Base-by-base conservation (phyloP, 2,329 filamentous ascomycete genomes). In the Alternaria triticina region DNA sequence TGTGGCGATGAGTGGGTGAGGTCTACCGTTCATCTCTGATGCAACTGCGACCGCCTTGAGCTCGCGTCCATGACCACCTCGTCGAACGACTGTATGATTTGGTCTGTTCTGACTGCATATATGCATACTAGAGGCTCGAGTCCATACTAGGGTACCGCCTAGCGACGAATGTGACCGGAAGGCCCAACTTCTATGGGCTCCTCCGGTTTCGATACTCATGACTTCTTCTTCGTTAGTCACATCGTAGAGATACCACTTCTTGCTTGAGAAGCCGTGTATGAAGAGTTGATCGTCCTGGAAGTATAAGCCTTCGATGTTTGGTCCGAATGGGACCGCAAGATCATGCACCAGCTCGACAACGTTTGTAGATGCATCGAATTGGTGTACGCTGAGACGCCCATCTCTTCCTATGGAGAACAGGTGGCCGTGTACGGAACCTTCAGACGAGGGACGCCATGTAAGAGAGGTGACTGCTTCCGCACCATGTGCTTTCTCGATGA, bases 51-150 rank as follows among this genome's bases (percentile, higher is more conserved):
- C 79, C 2, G 87, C 81, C 76, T 92, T 92, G 70, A 98, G 91
- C 79, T 99, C 96, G 58, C 96, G 85, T 0, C 96, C 96, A 78
- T 99, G 96, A 0, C 88, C 88, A 7, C 96, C 95, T 0, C 80
- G 70, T 67, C 90, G 89, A 12, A 97, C 67, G 0, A 85, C 76
- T 10, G 77, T 71, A 75, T 81, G 87, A 68, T 75, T 83, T 33
- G 82, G 64, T 15, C 71, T 63, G 4, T 59, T 64, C 30, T 85
- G 82, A 3, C 74, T 79, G 57, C 49, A 72, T 1, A 85, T 75
- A 63, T 86, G 82, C 58, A 89, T 83, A 65, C 68, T 79, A 1
- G 88, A 87, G 6, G 89, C 88, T 77, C 92, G 90, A 4, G 91
- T 95, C 86, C 92, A 97, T 0, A 92, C 86, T 62, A 97, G 89